Evolutionary conservation across 139 green algal species (phyloP).

Genomic region (Klebsormidium nitens): DNA sequence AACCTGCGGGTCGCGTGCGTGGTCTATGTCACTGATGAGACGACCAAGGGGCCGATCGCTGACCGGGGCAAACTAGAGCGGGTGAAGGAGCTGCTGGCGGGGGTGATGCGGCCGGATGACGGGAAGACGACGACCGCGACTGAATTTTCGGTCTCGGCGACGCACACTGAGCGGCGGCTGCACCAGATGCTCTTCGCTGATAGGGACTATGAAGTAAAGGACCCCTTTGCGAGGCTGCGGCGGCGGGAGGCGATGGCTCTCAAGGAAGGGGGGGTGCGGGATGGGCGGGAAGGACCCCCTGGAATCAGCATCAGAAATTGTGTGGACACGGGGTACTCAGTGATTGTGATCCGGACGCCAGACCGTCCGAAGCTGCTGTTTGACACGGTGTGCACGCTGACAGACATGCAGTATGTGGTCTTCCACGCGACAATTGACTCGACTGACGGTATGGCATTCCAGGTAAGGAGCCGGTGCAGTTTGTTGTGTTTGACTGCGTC

Average conservation of each 20-base stretch:
- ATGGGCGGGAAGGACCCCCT: not conserved
- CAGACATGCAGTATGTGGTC: slow-evolving; percentile 89
- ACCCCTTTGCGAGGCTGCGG: not conserved
- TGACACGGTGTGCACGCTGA: slow-evolving; percentile 84
- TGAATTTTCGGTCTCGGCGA: slow-evolving; percentile 5
- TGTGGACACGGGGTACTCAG: slow-evolving; percentile 22
- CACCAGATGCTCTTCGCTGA: slow-evolving; percentile 80
- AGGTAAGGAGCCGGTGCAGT: too few relatives aligned
- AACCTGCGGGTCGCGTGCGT: slow-evolving; percentile 32
- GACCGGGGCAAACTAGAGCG: slow-evolving; percentile 14
- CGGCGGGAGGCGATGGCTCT: not conserved
- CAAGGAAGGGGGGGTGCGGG: not conserved
- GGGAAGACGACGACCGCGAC: not conserved
- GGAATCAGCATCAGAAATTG: not conserved
- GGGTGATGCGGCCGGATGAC: slow-evolving; percentile 22
- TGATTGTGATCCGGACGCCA: slow-evolving; percentile 68
- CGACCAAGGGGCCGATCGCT: slow-evolving; percentile 11
- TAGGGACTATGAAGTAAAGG: slow-evolving; percentile 29
- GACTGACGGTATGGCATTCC: slow-evolving; percentile 19
- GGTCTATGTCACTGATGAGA: slow-evolving; percentile 30
- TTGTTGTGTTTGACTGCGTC: too few relatives aligned
- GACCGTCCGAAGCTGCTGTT: slow-evolving; percentile 90
- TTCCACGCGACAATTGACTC: slow-evolving; percentile 88
- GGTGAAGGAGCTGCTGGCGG: slow-evolving; percentile 13
- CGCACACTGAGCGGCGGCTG: slow-evolving; percentile 84